Percentiles rank a stretch among this genome's conserved stretches.
Conservation (phyloP, 1,139 yeast species). For the Hansenula sp. region DNA sequence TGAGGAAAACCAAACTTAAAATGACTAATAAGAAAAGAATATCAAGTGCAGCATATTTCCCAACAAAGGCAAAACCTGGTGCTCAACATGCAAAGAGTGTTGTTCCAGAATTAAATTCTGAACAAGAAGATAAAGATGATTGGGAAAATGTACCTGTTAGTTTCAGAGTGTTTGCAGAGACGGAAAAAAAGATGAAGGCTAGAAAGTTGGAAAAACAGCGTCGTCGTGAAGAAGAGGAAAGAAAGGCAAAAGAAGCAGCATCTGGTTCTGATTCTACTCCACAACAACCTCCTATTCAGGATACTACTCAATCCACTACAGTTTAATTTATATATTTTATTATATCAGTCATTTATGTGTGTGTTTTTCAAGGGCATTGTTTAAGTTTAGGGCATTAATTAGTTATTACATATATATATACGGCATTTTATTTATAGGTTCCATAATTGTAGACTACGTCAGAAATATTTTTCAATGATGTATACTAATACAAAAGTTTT, state of each 20-base stretch:
- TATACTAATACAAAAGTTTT: no score
- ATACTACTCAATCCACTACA: no score
- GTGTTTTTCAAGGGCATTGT: no score
- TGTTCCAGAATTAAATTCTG: conserved; percentile 9
- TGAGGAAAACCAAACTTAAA: conserved; percentile 21
- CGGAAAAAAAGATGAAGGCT: conserved; percentile 62
- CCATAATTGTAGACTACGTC: no score
- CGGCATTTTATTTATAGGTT: no score
- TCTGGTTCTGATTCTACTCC: conserved; percentile 21
- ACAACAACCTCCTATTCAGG: no score
- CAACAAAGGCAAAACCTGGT: conserved; percentile 28
- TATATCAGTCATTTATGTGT: no score
- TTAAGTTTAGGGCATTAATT: no score
- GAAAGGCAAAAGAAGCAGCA: conserved; percentile 22
- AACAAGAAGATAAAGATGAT: conserved; percentile 33
- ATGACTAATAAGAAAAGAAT: conserved; percentile 20
- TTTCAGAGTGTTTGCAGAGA: conserved; percentile 76
- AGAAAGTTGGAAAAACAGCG: conserved; percentile 24
- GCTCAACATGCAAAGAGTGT: conserved; percentile 26
- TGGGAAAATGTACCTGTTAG: conserved; percentile 76
- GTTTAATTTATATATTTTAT: no score
- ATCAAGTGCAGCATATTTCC: conserved; percentile 27
- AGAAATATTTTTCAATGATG: no score
- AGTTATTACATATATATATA: no score
- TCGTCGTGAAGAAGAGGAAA: conserved; percentile 13